Evolutionary conservation across 2,329 filamentous ascomycete genomes (phyloP).

Genomic region (Talaromyces sp.): DNA sequence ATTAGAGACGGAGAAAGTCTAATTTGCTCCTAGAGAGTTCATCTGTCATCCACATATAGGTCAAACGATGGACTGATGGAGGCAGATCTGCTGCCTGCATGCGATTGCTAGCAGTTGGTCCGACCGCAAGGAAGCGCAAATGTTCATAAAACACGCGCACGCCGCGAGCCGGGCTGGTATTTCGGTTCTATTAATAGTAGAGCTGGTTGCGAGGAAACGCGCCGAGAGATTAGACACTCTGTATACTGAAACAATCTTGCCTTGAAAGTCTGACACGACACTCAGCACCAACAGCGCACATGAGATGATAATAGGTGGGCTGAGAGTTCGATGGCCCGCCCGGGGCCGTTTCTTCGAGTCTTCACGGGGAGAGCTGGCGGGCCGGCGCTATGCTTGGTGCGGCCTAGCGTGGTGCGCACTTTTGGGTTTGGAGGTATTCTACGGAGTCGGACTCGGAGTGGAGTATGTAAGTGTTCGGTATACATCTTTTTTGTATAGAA

Average conservation of each 20-base stretch:
- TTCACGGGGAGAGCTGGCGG: no score
- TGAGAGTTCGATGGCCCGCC: background rate
- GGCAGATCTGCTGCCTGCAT: background rate
- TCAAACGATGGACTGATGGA: background rate
- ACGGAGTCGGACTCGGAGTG: no score
- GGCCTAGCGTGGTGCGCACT: background rate
- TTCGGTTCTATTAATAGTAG: background rate
- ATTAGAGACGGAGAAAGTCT: background rate
- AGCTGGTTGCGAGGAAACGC: background rate
- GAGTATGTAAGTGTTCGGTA: no score
- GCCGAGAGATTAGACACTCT: background rate
- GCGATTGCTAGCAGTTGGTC: background rate
- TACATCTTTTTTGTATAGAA: background rate
- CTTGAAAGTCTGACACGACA: background rate
- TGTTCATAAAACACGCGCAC: background rate
- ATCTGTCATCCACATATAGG: background rate
- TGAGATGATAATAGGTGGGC: background rate
- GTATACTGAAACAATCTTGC: background rate
- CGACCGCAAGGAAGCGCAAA: background rate
- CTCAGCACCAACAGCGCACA: background rate
- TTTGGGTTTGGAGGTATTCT: no score
- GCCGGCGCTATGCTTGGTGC: background rate
- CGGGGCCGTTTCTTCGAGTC: background rate
- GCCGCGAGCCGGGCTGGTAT: background rate
- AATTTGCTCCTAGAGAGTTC: background rate